phyloP scores from a whole-genome alignment of 768 basidiomycete species.

The Albatrellus ellisii region DNA sequence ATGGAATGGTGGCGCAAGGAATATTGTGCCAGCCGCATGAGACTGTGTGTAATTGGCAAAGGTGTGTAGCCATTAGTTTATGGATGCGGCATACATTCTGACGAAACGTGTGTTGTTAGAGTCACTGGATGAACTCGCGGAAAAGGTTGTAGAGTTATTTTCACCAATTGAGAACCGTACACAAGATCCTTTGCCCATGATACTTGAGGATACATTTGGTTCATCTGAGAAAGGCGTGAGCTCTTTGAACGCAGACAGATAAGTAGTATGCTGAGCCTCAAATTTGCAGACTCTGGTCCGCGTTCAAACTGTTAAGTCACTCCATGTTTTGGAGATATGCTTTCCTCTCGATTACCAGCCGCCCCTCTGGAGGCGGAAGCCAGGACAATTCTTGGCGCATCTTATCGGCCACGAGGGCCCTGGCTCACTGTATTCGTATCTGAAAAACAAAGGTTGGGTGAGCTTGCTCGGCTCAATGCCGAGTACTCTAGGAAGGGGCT shows the following conservation, averaged over 20 bases:
- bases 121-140: constrained; percentile 58
- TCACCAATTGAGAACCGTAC: constrained; percentile 59
- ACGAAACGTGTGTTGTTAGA: constrained; percentile 29
- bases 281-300: constrained; percentile 57
- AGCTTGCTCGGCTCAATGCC: constrained; percentile 59
- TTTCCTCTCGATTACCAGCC: constrained; percentile 69
- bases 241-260: constrained; percentile 9
- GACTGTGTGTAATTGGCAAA: constrained; percentile 66
- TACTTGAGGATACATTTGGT: constrained; percentile 67
- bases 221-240: constrained; percentile 57
- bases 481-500: constrained; percentile 64
- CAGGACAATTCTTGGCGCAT: constrained; percentile 61
- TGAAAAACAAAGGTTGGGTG: constrained; percentile 84
- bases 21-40: constrained; percentile 78
- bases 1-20: constrained; percentile 79
- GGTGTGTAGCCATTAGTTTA: constrained; percentile 27
- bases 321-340: constrained; percentile 72
- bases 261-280: not conserved
- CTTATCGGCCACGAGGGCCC: constrained; percentile 88
- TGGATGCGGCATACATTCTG: not conserved
- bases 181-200: constrained; percentile 43
- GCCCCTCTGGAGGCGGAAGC: constrained; percentile 66
- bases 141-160: constrained; percentile 50
- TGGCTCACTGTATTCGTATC: constrained; percentile 81
- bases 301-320: constrained; percentile 81